phyloP scores from a whole-genome alignment of 441 rosid genomes.

The Viola pubescens region DNA sequence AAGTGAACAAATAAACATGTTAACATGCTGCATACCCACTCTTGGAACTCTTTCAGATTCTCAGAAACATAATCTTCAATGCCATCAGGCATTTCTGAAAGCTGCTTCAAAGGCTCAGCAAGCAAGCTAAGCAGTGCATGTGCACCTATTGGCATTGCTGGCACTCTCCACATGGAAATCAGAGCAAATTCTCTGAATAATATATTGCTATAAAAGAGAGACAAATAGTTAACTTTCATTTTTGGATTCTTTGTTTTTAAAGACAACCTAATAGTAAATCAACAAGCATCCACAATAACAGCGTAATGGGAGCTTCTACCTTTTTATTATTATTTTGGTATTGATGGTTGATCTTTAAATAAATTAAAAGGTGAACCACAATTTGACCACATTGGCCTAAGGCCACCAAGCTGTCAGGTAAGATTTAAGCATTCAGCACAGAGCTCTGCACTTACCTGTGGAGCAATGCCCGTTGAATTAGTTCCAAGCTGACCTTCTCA shows the following conservation, averaged over 20 bases:
- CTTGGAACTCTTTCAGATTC: slow-evolving; percentile 81
- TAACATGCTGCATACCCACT: slow-evolving; percentile 62
- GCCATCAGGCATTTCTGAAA: slow-evolving; percentile 58
- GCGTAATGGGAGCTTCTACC: no score
- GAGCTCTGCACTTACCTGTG: slow-evolving; percentile 53
- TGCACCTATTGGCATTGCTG: slow-evolving; percentile 96
- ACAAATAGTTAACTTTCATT: slow-evolving; percentile 12
- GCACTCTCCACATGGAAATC: slow-evolving; percentile 98
- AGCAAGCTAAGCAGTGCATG: slow-evolving; percentile 84
- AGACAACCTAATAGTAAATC: neutral
- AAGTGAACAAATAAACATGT: slow-evolving; percentile 4
- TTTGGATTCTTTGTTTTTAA: no score
- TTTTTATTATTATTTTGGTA: no score
- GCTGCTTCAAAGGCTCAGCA: slow-evolving; percentile 98
- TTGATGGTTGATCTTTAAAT: no score
- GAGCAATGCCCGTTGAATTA: slow-evolving; percentile 67
- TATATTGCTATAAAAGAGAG: slow-evolving; percentile 55
- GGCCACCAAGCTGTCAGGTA: neutral
- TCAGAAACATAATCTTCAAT: slow-evolving; percentile 62
- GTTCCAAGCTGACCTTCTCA: slow-evolving; percentile 57
- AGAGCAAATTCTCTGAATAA: slow-evolving; percentile 90
- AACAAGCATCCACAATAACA: neutral
- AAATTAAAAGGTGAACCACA: no score
- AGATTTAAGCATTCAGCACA: neutral
- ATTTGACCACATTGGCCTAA: no score